A percentile compares a stretch with the other conserved stretches of the same genome.
These are phyloP conservation scores for Nicotiana benthamiana DNA, from an alignment of 257 asterid genomes.

Conservation along the genomic window DNA sequence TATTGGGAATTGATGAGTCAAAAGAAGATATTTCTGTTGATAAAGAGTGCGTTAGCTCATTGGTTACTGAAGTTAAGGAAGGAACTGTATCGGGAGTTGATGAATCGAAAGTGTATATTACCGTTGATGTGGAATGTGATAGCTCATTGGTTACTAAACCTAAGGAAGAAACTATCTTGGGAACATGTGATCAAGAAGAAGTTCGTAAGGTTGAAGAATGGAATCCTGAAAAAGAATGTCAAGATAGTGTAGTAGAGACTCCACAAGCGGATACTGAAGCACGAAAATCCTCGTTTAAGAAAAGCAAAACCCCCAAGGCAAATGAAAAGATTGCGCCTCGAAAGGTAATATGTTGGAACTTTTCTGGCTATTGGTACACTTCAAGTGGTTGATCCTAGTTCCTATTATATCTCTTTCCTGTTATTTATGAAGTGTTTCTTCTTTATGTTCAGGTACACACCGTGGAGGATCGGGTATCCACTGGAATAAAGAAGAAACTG, in stretches of 20 bases:
- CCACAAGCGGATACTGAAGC: constrained; percentile 15
- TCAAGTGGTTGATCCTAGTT: background rate
- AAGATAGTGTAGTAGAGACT: constrained; percentile 11
- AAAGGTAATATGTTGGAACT: constrained; percentile 40
- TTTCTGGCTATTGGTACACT: constrained; percentile 3
- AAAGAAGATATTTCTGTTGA: constrained; percentile 22
- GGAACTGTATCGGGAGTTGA: background rate
- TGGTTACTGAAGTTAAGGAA: constrained; percentile 24
- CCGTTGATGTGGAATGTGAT: constrained; percentile 13
- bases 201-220: constrained; percentile 8
- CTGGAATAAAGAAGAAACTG: constrained; percentile 36
- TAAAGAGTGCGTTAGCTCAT: constrained; percentile 19
- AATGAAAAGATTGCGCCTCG: constrained; percentile 28
- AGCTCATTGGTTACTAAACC: constrained; percentile 21
- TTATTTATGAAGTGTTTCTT: background rate
- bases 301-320: constrained; percentile 28
- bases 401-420: constrained; percentile 1
- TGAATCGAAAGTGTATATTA: constrained; percentile 22
- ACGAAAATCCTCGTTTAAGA: constrained; percentile 16
- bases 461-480: constrained; percentile 30
- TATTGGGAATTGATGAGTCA: background rate
- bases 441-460: constrained; percentile 40
- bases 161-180: constrained; percentile 21
- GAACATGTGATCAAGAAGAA: constrained; percentile 25
- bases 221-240: constrained; percentile 2